phyloP scores from a whole-genome alignment of 306 rosid genomes.

The Fagus crenata region DNA sequence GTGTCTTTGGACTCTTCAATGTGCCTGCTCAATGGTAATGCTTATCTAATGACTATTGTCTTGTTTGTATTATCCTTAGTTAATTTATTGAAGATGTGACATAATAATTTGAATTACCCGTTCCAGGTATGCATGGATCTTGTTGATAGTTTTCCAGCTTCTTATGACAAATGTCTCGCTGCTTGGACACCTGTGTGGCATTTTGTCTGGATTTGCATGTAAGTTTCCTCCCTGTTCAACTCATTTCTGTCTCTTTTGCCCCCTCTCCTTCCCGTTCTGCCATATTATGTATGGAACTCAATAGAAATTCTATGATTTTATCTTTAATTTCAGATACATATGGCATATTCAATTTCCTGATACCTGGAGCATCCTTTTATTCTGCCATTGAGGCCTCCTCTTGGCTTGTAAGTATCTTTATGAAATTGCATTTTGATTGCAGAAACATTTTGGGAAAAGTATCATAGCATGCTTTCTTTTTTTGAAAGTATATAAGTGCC shows the following conservation, averaged over 20 bases:
- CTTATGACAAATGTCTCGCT: constrained; percentile 90
- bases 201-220: constrained; percentile 97
- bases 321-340: constrained; percentile 69
- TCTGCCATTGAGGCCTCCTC: constrained; percentile 78
- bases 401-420: constrained; percentile 71
- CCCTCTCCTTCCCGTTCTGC: background rate
- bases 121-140: constrained; percentile 87
- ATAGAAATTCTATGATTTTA: constrained; percentile 14
- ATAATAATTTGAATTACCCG: constrained; percentile 16
- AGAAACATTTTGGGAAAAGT: constrained; percentile 8
- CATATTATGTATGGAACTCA: constrained; percentile 11
- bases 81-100: constrained; percentile 23
- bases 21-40: constrained; percentile 91
- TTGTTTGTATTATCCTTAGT: constrained; percentile 4
- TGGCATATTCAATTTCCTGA: constrained; percentile 80
- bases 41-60: constrained; percentile 14
- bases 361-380: constrained; percentile 82
- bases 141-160: constrained; percentile 94
- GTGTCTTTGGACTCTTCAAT: constrained; percentile 90
- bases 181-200: constrained; percentile 97
- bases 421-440: constrained; percentile 23
- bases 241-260: background rate
- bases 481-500: background rate
- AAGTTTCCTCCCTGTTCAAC: constrained; percentile 43
- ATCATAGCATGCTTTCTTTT: background rate